Evolutionary conservation across 176 grass and related monocot species (phyloP).

Genomic region (Bolboschoenus planiculmis): DNA sequence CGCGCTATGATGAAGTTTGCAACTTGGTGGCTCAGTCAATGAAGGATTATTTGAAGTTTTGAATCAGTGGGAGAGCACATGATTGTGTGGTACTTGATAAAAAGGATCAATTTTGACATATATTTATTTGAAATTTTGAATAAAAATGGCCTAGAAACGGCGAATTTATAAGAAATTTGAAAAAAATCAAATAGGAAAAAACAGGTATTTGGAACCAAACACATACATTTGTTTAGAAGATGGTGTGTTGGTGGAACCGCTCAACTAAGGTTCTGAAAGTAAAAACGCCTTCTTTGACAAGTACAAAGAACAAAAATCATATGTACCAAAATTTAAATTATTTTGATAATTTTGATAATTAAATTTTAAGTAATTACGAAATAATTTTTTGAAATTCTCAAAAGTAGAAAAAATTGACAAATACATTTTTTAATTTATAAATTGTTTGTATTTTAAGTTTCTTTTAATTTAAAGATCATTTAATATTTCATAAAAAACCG

Average conservation of each 20-base stretch:
- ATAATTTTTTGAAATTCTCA: too few species aligned
- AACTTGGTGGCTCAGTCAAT: background rate
- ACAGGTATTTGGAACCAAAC: too few species aligned
- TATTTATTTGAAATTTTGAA: too few species aligned
- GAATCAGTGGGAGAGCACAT: background rate
- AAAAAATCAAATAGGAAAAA: background rate
- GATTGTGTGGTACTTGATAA: background rate
- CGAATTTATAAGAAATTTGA: background rate
- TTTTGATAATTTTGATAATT: too few species aligned
- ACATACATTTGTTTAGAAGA: background rate
- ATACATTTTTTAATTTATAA: too few species aligned
- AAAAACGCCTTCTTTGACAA: background rate
- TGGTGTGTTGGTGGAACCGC: background rate
- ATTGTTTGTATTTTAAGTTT: too few species aligned
- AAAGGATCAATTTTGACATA: background rate
- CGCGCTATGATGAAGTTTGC: too few species aligned
- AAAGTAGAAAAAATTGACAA: too few species aligned
- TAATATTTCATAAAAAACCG: too few species aligned
- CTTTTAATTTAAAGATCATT: too few species aligned
- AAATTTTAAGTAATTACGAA: too few species aligned
- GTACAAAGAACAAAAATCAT: background rate
- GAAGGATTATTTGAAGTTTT: background rate
- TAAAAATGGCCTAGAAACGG: background rate
- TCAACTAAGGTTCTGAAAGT: background rate
- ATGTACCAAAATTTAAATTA: background rate